A percentile compares a stretch with the other conserved stretches of the same genome.
Evolutionary conservation across 2,329 filamentous ascomycete species (phyloP).

Genomic region (Fusarium ramigenum): DNA sequence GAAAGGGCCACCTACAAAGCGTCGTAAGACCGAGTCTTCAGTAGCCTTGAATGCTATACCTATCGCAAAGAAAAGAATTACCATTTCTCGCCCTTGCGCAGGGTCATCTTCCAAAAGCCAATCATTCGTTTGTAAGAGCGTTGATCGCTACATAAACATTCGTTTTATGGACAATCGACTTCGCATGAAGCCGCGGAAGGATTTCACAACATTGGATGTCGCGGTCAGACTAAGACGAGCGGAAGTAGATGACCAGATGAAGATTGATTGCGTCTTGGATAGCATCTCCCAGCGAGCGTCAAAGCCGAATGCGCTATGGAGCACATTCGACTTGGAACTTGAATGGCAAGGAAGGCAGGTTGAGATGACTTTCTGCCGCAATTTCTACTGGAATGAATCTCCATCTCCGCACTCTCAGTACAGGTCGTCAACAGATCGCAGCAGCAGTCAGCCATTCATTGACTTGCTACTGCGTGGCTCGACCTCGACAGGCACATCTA

Average conservation of each 20-base stretch:
- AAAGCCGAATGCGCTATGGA: constrained; percentile 50
- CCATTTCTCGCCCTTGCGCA: constrained; percentile 41
- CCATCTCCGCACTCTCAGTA: constrained; percentile 44
- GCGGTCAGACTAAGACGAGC: constrained; percentile 36
- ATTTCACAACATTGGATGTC: constrained; percentile 4
- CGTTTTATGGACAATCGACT: constrained; percentile 13
- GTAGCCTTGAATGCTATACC: constrained; percentile 34
- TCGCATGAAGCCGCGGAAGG: constrained; percentile 23
- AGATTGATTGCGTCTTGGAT: not conserved
- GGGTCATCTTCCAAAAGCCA: constrained; percentile 9
- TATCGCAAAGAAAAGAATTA: constrained; percentile 39
- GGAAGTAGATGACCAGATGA: constrained; percentile 33
- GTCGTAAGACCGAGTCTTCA: constrained; percentile 42
- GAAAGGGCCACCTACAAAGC: constrained; percentile 43
- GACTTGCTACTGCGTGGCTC: constrained; percentile 47
- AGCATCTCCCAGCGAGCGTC: constrained; percentile 18
- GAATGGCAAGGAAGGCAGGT: constrained; percentile 40
- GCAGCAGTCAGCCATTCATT: constrained; percentile 49
- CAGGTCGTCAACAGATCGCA: constrained; percentile 45
- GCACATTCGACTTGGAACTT: constrained; percentile 45
- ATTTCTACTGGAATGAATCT: constrained; percentile 56
- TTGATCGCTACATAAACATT: constrained; percentile 39
- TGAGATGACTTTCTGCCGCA: constrained; percentile 45
- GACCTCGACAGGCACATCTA: not conserved
- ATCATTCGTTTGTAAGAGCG: constrained; percentile 19